phyloP scores from a whole-genome alignment of 2,329 filamentous ascomycete species.

The Zalaria obscura region DNA sequence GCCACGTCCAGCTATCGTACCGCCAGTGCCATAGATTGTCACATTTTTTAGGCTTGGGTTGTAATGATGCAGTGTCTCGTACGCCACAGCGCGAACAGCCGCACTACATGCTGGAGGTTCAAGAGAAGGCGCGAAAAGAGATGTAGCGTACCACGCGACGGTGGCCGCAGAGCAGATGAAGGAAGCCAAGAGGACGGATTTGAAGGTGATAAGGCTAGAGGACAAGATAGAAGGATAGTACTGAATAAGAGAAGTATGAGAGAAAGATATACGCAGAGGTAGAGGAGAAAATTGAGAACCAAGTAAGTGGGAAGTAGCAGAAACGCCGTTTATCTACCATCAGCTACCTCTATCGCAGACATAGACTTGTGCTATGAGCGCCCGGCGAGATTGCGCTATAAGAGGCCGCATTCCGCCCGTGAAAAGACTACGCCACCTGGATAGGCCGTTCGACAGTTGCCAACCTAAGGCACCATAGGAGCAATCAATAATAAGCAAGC shows the following conservation, averaged over 20 bases:
- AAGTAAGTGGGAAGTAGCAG: too few species aligned
- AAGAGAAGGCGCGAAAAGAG: too few species aligned
- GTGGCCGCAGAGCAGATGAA: background rate
- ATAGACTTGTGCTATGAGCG: background rate
- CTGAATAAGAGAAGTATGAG: too few species aligned
- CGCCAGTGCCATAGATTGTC: conserved; percentile 43
- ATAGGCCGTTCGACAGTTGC: too few species aligned
- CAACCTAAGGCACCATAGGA: background rate
- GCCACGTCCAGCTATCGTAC: conserved; percentile 43
- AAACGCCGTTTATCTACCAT: too few species aligned
- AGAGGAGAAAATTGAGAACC: too few species aligned
- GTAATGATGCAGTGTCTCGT: conserved; percentile 7
- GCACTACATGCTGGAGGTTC: too few species aligned
- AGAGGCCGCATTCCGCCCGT: background rate
- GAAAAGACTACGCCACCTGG: too few species aligned
- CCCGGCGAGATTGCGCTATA: background rate
- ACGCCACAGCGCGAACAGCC: background rate
- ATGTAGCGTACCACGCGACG: too few species aligned
- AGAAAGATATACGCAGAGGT: too few species aligned
- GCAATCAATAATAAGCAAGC: background rate
- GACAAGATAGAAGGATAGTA: too few species aligned
- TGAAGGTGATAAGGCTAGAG: too few species aligned
- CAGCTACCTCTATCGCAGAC: background rate
- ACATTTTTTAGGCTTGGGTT: conserved; percentile 39
- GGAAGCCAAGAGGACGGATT: background rate